These are phyloP conservation scores for Boletus insuetus DNA, from an alignment of 768 basidiomycete genomes.

Conservation along the genomic window DNA sequence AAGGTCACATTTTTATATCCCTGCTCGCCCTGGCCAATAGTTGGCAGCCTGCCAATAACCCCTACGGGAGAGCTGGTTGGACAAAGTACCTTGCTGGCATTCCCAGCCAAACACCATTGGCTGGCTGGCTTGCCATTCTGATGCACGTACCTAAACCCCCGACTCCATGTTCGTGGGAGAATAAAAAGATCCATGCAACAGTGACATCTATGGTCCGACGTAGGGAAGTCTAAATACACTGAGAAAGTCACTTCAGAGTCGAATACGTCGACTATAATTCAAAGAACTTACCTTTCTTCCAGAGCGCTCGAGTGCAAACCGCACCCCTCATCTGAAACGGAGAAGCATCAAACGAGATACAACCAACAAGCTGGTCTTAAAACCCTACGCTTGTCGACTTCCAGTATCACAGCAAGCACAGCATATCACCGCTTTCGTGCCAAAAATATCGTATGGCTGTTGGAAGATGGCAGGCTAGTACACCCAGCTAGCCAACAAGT, in stretches of 20 bases:
- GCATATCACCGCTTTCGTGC: constrained; percentile 9
- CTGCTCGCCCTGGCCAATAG: background rate
- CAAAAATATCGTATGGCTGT: constrained; percentile 3
- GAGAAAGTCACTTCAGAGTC: background rate
- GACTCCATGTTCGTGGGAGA: constrained; percentile 10
- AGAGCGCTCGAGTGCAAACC: background rate
- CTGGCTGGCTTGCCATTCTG: background rate
- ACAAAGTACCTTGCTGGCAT: background rate
- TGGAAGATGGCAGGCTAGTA: background rate
- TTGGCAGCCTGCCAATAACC: constrained; percentile 10
- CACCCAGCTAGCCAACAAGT: background rate
- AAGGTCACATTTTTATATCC: background rate
- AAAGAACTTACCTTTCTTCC: constrained; percentile 1
- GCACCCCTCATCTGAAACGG: background rate
- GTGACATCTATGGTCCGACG: background rate
- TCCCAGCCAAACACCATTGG: constrained; percentile 2
- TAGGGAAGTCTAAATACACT: background rate
- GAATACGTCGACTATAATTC: background rate
- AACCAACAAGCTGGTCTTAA: background rate
- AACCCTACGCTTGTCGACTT: background rate
- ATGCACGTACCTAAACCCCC: background rate
- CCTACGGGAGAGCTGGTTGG: background rate
- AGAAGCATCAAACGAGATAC: background rate
- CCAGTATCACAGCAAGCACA: constrained; percentile 17
- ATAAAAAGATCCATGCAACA: background rate